Conservation (phyloP, 225 moss, liverwort and hornwort genomes). For the Neckera pumila region DNA sequence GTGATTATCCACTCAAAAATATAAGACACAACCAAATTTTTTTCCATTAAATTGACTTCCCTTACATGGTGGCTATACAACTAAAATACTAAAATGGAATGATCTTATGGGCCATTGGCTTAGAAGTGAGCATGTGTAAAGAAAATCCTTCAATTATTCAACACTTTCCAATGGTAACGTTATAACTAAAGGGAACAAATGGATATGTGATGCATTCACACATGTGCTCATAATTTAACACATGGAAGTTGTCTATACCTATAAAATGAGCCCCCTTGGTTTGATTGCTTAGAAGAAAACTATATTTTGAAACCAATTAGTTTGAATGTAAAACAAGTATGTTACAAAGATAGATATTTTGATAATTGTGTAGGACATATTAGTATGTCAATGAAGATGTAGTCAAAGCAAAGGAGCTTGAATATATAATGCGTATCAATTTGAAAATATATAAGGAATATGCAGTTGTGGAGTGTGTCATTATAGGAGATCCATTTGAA, state of each 20-base stretch:
- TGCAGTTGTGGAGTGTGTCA: accelerated
- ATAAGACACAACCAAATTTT: not conserved
- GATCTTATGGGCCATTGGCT: not conserved
- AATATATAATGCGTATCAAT: too few species aligned
- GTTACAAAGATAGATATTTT: not conserved
- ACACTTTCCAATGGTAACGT: accelerated
- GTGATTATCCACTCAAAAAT: not conserved
- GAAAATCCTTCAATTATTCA: not conserved
- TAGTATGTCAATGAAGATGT: not conserved
- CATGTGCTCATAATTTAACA: not conserved
- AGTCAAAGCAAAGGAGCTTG: not conserved
- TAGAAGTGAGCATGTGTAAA: not conserved
- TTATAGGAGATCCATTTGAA: not conserved
- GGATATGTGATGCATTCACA: too few species aligned
- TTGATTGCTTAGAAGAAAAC: not conserved
- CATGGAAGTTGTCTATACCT: not conserved
- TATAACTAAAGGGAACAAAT: not conserved
- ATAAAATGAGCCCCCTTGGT: not conserved
- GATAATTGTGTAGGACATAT: not conserved
- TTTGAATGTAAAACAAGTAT: not conserved
- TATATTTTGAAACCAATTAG: not conserved
- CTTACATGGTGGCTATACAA: not conserved
- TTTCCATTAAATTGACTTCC: too few species aligned
- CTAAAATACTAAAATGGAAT: accelerated
- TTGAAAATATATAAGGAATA: not conserved